Evolutionary conservation across 1,284 basidiomycete genomes (phyloP), one percentile per base, ranked within the genome.

Genomic region (Trichosporon faecale): DNA sequence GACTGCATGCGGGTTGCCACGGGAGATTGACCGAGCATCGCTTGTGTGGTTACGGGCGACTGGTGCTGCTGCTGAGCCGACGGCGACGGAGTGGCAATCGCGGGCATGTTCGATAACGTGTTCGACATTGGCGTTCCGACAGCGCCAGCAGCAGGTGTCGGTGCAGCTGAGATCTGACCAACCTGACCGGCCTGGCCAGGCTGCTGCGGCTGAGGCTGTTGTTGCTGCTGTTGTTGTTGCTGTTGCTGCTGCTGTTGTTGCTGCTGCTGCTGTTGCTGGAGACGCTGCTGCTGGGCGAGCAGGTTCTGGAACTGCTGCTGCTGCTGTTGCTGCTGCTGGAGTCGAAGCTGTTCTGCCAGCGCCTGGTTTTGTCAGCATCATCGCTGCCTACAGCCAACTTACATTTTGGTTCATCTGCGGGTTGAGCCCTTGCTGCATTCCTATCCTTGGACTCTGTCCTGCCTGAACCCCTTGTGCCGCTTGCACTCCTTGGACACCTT

Each of bases 321-420:
- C 55, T 75, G 71, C 29, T 67, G 69, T 44, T 70, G 71, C 25
- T 37, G 33, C 25, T 70, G 68, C 61, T 70, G 68, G 5, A 69
- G 65, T 0, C 68, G 65, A 5, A 69, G 11, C 60, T 69, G 68
- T 5, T 69, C 68, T 3, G 68, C 68, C 7, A 68, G 25, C 8
- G 52, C 52, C 64, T 65, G 35, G 2, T 29, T 18, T 7, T 25
- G 25, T 64, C 23, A 64, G 46, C 64, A 64, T 12, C 29, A 16
- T 23, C 29, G 21, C 27, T 9, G 2, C 8, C 27, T 2, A 33
- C 3, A 9, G 27, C 18, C n/a, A 27, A 67, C 72, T 23, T 35
- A 73, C 72, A 14, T 67, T 67, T 25, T 68, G 72, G n/a, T 37
- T 68, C 72, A 73, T 71, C 70, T 73, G 72, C 21, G 67, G 68